These are phyloP conservation scores for Chlamydomonas sphaeroides DNA, from an alignment of 139 green algal species.

Conservation along the genomic window DNA sequence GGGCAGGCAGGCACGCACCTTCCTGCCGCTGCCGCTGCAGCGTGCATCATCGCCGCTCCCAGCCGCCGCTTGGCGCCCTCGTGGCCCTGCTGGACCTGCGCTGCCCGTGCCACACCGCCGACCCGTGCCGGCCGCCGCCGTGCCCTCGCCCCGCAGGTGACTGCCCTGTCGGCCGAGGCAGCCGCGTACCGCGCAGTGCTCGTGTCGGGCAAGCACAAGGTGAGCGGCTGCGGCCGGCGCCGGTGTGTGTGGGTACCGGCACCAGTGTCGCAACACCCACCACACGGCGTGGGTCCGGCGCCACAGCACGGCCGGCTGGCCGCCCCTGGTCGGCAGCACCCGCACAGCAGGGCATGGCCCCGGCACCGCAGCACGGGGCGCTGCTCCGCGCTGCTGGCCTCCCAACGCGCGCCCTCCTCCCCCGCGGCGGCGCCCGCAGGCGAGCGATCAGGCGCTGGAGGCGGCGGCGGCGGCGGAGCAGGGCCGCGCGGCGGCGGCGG, in stretches of 20 bases:
- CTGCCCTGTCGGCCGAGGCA: neutral
- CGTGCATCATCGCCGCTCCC: neutral
- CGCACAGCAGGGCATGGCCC: no score
- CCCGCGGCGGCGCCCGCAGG: neutral
- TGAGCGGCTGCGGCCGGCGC: neutral
- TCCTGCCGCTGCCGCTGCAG: no score
- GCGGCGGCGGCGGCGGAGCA: neutral
- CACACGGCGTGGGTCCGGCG: no score
- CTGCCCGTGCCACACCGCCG: neutral
- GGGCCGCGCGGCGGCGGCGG: neutral
- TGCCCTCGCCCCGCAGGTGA: neutral
- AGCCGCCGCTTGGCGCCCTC: no score
- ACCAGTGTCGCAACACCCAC: no score
- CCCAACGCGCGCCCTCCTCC: neutral
- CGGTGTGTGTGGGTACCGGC: no score
- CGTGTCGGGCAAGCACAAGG: neutral
- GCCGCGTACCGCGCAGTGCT: neutral
- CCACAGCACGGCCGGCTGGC: no score
- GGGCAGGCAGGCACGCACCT: neutral
- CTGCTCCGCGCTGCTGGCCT: neutral
- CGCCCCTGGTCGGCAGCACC: no score
- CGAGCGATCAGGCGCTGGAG: neutral
- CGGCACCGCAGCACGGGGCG: neutral
- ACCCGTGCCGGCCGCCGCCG: neutral
- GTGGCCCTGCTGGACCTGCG: neutral